Percentiles rank a stretch among this genome's conserved stretches.
Evolutionary conservation across 257 asterid species (phyloP).

Genomic region (Ligustrum vulgare): DNA sequence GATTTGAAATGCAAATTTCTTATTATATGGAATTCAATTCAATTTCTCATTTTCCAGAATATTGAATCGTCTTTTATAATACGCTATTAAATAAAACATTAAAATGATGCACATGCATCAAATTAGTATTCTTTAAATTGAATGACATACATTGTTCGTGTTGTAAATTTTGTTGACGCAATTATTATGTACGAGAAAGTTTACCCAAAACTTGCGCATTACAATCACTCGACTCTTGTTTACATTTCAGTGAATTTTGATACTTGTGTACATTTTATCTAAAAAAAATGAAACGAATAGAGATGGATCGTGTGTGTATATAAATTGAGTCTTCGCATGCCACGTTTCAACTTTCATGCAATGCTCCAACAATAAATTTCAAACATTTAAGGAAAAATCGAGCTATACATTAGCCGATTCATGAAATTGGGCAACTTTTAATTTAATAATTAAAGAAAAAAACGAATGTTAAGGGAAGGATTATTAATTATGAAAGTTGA

Average conservation of each 20-base stretch:
- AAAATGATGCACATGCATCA: too few relatives aligned
- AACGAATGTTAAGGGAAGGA: background rate
- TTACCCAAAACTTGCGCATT: background rate
- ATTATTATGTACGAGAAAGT: slow-evolving; percentile 1
- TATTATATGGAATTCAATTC: too few relatives aligned
- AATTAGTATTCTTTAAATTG: too few relatives aligned
- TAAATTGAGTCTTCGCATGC: background rate
- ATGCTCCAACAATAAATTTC: too few relatives aligned
- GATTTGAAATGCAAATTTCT: too few relatives aligned
- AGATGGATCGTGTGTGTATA: background rate
- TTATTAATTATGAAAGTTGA: background rate
- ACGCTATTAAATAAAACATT: too few relatives aligned
- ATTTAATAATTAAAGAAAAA: too few relatives aligned
- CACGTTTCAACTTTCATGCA: too few relatives aligned
- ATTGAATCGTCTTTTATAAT: too few relatives aligned
- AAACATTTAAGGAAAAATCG: background rate
- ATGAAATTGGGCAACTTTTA: background rate
- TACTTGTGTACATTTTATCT: background rate
- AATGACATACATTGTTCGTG: slow-evolving; percentile 1
- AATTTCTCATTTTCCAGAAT: too few relatives aligned
- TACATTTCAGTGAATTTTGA: background rate
- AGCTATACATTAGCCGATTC: background rate
- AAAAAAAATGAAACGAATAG: background rate
- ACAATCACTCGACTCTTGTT: background rate
- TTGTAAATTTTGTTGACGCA: slow-evolving; percentile 13